Base-by-base conservation (phyloP, 257 asterid species). In the Petunia secreta region DNA sequence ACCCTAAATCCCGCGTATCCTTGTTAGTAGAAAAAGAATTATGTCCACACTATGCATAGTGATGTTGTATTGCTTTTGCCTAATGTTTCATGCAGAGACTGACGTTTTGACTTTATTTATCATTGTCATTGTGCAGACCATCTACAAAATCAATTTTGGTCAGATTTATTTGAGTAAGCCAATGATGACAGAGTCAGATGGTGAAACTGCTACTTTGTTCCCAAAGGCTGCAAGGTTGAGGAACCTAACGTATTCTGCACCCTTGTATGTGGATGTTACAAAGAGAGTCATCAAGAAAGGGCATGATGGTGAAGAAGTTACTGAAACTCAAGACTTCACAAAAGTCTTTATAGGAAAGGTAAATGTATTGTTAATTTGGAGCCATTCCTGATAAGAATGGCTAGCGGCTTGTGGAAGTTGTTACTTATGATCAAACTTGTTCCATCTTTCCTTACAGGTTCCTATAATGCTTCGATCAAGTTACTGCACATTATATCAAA, bases 101-200 rank as follows among this genome's bases (percentile, higher is more conserved):
- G 36, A 40, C 11, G 3, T 48, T 71, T 25, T 50, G 59, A 36
- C 77, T 36, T 73, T 73, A 73, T 73, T 73, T 39, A 50, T 73
- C 14, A 73, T 73, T 73, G 62, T 65, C 75, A 79, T 84, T 54
- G 76, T 83, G 87, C 94, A 96, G 99, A 96, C 97, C n/a, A 89
- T 91, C 8, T 94, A 92, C 82, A 93, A 94, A 90, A 96, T 96
- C 66, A 86, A 89, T 81, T 96, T 96, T 48, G 98, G 99, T 64
- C 99, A 96, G 86, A 96, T 96, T 79, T 94, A 96, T 78, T 90
- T 96, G 81, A 96, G 99, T 85, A 96, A 96, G 82, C 99, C 98
- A 9, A 96, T 96, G 99, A 92, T 96, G 99, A 96, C 99, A 8
- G 98, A 95, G 84, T 96, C 99, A 38, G 99, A 96, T 85, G 99